These are phyloP conservation scores for Thermomyces lanuginosus DNA, from an alignment of 2,329 filamentous ascomycete genomes.

Conservation along the genomic window DNA sequence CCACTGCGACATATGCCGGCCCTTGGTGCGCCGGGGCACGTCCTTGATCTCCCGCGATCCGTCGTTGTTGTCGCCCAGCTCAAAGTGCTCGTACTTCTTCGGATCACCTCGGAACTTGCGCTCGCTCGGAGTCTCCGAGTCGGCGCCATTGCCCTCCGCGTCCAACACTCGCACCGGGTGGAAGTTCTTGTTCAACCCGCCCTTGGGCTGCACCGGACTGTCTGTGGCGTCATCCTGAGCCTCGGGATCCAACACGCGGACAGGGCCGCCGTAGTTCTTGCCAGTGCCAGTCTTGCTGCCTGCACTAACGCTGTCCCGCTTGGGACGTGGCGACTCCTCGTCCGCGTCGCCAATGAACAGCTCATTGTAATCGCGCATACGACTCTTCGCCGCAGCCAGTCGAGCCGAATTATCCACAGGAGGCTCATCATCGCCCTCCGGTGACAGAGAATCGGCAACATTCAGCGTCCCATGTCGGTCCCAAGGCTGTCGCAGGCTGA, in stretches of 20 bases:
- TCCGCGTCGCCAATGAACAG: conserved; percentile 42
- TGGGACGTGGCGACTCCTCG: conserved; percentile 13
- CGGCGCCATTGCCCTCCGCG: conserved; percentile 12
- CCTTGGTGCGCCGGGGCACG: conserved; percentile 13
- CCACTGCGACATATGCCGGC: conserved; percentile 56
- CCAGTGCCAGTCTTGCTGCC: conserved; percentile 8
- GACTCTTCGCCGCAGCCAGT: conserved; percentile 52
- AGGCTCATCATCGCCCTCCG: conserved; percentile 46
- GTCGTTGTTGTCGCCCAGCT: conserved; percentile 19
- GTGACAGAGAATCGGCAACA: conserved; percentile 66
- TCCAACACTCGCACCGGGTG: conserved; percentile 40
- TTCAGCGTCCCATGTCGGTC: conserved; percentile 28
- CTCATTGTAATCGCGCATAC: conserved; percentile 50
- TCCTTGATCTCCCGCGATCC: conserved; percentile 14
- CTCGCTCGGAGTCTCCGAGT: conserved; percentile 24
- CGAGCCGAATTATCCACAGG: too few relatives aligned
- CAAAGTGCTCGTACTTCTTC: conserved; percentile 58
- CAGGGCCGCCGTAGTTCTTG: conserved; percentile 5
- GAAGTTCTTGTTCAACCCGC: conserved; percentile 35
- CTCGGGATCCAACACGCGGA: conserved; percentile 6
- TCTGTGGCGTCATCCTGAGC: conserved; percentile 12
- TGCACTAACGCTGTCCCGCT: conserved; percentile 6
- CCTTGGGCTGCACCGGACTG: conserved; percentile 28
- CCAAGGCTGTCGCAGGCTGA: conserved; percentile 24
- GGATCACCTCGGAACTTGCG: conserved; percentile 43